phyloP scores from a whole-genome alignment of 2,329 filamentous ascomycete species.

The Colletotrichum noveboracense region DNA sequence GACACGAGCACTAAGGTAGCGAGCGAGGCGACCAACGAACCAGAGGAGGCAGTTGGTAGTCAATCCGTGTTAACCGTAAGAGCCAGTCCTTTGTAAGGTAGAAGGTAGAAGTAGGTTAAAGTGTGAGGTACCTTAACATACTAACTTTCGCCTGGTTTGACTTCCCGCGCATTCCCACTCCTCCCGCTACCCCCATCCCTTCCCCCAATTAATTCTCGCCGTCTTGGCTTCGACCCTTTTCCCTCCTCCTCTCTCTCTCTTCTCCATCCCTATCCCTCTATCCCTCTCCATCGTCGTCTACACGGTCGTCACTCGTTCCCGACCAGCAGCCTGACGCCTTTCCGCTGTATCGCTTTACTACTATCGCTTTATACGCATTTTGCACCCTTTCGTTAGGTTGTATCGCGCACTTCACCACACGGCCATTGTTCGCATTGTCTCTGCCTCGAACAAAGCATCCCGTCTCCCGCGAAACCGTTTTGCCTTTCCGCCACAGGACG shows the following conservation, averaged over 20 bases:
- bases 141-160: conserved; percentile 4
- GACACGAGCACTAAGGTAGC: neutral
- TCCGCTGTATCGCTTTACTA: neutral
- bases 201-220: neutral
- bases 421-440: neutral
- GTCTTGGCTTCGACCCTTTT: neutral
- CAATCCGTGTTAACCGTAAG: neutral
- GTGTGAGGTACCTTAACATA: neutral
- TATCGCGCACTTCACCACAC: neutral
- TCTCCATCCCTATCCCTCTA: neutral
- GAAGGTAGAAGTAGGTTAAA: neutral
- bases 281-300: neutral
- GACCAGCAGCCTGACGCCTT: neutral
- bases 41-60: neutral
- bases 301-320: conserved; percentile 11
- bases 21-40: neutral
- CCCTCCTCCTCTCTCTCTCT: neutral
- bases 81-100: no score
- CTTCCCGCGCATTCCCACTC: conserved; percentile 19
- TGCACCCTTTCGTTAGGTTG: conserved; percentile 1
- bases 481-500: neutral
- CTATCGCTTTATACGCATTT: conserved; percentile 10
- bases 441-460: neutral
- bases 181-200: conserved; percentile 13
- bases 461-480: neutral